Evolutionary conservation across 495 filamentous ascomycete genomes (phyloP).

Genomic region (Durotheca rogersii): DNA sequence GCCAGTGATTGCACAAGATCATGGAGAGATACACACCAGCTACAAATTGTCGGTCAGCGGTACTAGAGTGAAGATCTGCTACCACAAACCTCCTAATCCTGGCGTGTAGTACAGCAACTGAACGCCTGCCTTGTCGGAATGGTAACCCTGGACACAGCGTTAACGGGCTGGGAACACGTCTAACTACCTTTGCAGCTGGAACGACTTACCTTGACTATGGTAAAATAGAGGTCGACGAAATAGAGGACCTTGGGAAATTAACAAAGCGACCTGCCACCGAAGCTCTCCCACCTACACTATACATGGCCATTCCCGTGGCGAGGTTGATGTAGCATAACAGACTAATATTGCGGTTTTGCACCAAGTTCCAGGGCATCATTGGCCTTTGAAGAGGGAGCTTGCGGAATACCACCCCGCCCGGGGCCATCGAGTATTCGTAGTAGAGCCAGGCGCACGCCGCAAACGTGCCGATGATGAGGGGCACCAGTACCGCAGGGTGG

Average conservation of each 20-base stretch:
- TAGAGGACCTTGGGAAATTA: slow-evolving; percentile 52
- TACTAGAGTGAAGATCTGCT: neutral
- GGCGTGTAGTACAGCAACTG: slow-evolving; percentile 51
- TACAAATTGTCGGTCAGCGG: slow-evolving; percentile 17
- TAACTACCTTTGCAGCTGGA: neutral
- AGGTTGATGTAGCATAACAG: slow-evolving; percentile 57
- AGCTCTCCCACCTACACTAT: slow-evolving; percentile 30
- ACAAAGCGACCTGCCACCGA: slow-evolving; percentile 18
- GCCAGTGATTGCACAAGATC: slow-evolving; percentile 56
- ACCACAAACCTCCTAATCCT: slow-evolving; percentile 44
- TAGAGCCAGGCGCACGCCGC: slow-evolving; percentile 49
- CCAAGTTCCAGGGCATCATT: slow-evolving; percentile 58
- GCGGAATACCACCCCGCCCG: slow-evolving; percentile 43
- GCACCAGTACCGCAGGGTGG: slow-evolving; percentile 51
- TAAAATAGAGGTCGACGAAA: slow-evolving; percentile 62
- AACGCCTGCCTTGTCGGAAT: slow-evolving; percentile 49
- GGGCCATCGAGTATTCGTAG: slow-evolving; percentile 58
- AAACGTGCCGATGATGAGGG: slow-evolving; percentile 51
- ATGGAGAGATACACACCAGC: slow-evolving; percentile 56
- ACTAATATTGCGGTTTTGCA: slow-evolving; percentile 51
- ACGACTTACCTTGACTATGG: slow-evolving; percentile 43
- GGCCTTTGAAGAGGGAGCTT: slow-evolving; percentile 51
- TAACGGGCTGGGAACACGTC: neutral
- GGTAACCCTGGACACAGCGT: slow-evolving; percentile 35
- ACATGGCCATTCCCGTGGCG: slow-evolving; percentile 52